Base-by-base conservation (phyloP, 805 yeast genomes). In the Wickerhamiella occidentalis region DNA sequence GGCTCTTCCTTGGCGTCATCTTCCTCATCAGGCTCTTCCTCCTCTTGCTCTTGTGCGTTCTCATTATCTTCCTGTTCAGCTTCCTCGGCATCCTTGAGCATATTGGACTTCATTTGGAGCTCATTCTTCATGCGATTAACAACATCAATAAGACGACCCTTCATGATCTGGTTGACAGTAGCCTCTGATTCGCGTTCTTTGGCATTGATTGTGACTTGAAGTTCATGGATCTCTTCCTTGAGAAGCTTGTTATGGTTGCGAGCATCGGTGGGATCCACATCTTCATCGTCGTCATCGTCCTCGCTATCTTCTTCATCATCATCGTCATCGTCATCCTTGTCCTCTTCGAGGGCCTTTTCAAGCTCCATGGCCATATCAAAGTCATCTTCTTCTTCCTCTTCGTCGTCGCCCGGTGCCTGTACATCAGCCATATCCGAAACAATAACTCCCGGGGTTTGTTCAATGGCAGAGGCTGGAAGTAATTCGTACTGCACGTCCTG, bases 201-300 rank as follows among this genome's bases (percentile, higher is more conserved):
- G 58, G 80, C 81, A 49, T 74, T 77, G 47, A 92, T 81, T 0
- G 90, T 87, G 13, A 73, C 58, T 61, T 84, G 87, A 52, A 92
- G 71, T 60, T 92, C 98, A 6, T 72, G 67, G 51, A 92, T 80
- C 63, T 88, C 96, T 64, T 90, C 97, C 53, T 77, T 78, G 50
- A 92, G 68, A 55, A 86, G 72, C 58, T 84, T 87, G 56, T 73
- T 72, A 62, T 85, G 85, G 57, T 79, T 81, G 48, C 65, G 68
- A 59, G 63, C 70, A 23, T 67, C 80, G 50, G 70, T 72, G 45
- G 73, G 74, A 49, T 75, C 77, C 41, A 70, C 75, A 29, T 68
- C 75, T 3, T 68, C 75, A 1, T 71, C 77, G 6, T 73, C 75
- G 6, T 71, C 75, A 2, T 70, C 75, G 3, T 72, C 79, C 9